Percentiles rank a stretch among this genome's conserved stretches.
These are phyloP conservation scores for Micractinium conductrix DNA, from an alignment of 139 green algal genomes.

Conservation along the genomic window DNA sequence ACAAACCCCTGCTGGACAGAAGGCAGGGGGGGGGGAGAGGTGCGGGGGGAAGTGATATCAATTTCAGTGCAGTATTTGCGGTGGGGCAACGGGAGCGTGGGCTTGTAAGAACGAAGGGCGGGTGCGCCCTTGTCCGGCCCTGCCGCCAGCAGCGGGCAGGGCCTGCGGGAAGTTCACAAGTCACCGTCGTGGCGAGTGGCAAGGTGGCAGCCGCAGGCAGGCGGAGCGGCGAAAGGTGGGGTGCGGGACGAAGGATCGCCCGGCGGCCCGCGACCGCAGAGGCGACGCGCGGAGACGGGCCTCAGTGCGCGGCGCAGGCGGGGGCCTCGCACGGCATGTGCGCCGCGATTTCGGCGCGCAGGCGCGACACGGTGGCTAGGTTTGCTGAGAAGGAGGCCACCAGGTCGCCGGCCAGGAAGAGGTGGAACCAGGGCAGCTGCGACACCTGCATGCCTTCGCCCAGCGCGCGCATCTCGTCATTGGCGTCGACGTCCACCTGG, in stretches of 20 bases:
- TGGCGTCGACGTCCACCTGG: slow-evolving; percentile 39
- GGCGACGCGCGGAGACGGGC: not conserved
- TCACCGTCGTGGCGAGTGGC: too few relatives aligned
- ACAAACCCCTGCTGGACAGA: too few relatives aligned
- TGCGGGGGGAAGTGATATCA: too few relatives aligned
- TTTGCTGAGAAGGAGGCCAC: slow-evolving; percentile 63
- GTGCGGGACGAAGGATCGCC: too few relatives aligned
- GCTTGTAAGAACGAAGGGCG: too few relatives aligned
- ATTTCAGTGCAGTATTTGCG: too few relatives aligned
- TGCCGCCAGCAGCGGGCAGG: too few relatives aligned
- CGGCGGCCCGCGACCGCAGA: too few relatives aligned
- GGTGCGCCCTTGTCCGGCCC: too few relatives aligned
- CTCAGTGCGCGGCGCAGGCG: slow-evolving; percentile 13
- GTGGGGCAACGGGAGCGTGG: too few relatives aligned
- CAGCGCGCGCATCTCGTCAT: slow-evolving; percentile 46
- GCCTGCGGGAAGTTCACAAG: too few relatives aligned
- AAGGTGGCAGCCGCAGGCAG: not conserved
- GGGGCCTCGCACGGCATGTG: slow-evolving; percentile 43
- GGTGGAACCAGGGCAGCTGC: slow-evolving; percentile 64
- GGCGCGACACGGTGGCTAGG: slow-evolving; percentile 53
- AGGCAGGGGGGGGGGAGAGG: too few relatives aligned
- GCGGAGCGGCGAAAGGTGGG: not conserved
- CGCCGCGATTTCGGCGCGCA: slow-evolving; percentile 58
- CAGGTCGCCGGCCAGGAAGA: slow-evolving; percentile 44
- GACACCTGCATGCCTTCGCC: slow-evolving; percentile 54